Evolutionary conservation across 768 basidiomycete species (phyloP).

Genomic region (Crucibulum laeve): DNA sequence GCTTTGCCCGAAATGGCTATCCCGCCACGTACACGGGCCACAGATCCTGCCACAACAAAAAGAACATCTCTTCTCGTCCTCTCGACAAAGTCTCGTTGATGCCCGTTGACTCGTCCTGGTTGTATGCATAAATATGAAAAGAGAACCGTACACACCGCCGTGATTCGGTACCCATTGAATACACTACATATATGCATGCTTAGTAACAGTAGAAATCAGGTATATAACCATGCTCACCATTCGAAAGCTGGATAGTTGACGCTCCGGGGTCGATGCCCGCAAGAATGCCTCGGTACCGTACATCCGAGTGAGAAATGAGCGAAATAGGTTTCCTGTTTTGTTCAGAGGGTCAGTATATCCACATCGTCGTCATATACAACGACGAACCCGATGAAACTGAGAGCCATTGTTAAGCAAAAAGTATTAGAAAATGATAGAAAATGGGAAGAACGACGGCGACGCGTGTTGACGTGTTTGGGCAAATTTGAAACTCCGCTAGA

Average conservation of each 20-base stretch:
- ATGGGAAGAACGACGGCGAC: constrained; percentile 5
- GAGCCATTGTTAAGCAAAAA: constrained; percentile 45
- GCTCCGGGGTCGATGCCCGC: constrained; percentile 83
- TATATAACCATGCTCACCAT: constrained; percentile 45
- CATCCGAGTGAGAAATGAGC: constrained; percentile 87
- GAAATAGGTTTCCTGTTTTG: constrained; percentile 88
- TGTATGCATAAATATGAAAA: constrained; percentile 26
- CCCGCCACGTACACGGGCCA: too few species aligned
- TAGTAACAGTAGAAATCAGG: neutral
- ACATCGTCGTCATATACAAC: constrained; percentile 8
- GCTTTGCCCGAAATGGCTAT: too few species aligned
- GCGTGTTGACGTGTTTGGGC: constrained; percentile 23
- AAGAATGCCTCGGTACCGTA: constrained; percentile 84
- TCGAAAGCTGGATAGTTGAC: constrained; percentile 84
- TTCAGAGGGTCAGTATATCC: too few species aligned
- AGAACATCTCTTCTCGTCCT: too few species aligned
- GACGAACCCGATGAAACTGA: constrained; percentile 71
- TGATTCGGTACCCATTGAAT: constrained; percentile 85
- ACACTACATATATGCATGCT: constrained; percentile 41
- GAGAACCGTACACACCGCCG: constrained; percentile 54
- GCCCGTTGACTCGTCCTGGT: constrained; percentile 12
- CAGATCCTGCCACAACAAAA: too few species aligned
- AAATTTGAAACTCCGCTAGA: constrained; percentile 18
- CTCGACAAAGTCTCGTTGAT: too few species aligned
- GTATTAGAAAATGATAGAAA: neutral